Base-by-base conservation (phyloP, 2,329 filamentous ascomycete species). In the Clathrospora elynae region DNA sequence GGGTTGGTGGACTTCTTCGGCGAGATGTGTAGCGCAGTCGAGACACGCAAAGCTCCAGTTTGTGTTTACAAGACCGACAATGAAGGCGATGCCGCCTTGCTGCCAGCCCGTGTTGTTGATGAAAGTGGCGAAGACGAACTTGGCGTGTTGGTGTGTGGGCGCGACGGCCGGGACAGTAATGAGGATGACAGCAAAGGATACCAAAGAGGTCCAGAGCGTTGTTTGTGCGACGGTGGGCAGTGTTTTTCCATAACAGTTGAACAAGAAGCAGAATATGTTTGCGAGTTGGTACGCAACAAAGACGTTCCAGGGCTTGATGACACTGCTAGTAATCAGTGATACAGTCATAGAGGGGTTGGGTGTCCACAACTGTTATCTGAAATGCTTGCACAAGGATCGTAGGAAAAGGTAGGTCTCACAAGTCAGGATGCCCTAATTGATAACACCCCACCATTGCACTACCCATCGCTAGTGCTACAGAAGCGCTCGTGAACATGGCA, bases 401-500 rank as follows among this genome's bases (percentile, higher is more conserved):
- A 16, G 13, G 20, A 8, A 29, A 37, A 37, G 22, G 12, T 12
- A 22, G 12, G 8, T 64, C 75, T 67, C 66, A 80, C 77, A 79
- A 74, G 33, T 75, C 72, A 6, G 78, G 77, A 65, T 81, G 75
- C 9, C 68, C 65, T 40, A 81, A 57, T 51, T 78, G 75, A 61
- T 73, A 79, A 57, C 77, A 78, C 16, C 78, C 78, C 29, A 79
- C 73, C 25, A 73, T 52, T 2, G 73, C 77, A 51, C 70, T 71
- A 4, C 72, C 77, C 36, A 79, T 63, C 33, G 73, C 73, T 32
- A 80, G 57, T 3, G 76, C 74, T 12, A 79, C 75, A 62, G 75
- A 78, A 12, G 79, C 77, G 51, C 69, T 75, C 6, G 77, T 79
- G 49, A 80, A 81, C 39, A 81, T 73, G 14, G 73, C 71, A 11